phyloP scores from a whole-genome alignment of 805 yeast genomes.

The Alloascoidea hylecoeti region DNA sequence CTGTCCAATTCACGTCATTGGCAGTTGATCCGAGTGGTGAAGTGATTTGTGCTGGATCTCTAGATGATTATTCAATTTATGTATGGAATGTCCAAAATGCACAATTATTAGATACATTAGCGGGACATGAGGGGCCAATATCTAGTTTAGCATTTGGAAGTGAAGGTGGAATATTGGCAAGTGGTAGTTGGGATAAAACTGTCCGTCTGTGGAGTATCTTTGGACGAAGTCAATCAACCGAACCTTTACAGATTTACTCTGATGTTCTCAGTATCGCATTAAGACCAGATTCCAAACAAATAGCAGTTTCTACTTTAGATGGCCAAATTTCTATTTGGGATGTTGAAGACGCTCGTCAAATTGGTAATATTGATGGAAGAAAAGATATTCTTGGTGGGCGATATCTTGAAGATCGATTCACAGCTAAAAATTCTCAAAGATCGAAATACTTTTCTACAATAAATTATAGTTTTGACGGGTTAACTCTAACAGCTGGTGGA shows the following conservation, averaged over 20 bases:
- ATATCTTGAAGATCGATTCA: constrained; percentile 66
- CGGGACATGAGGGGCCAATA: constrained; percentile 95
- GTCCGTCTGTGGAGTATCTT: constrained; percentile 88
- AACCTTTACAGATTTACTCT: constrained; percentile 74
- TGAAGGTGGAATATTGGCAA: constrained; percentile 65
- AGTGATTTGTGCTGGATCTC: constrained; percentile 87
- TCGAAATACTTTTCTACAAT: constrained; percentile 75
- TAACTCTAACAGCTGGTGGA: constrained; percentile 83
- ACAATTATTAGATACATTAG: constrained; percentile 70
- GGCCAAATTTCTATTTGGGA: constrained; percentile 83
- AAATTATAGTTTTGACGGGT: constrained; percentile 81
- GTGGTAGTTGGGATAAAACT: constrained; percentile 95
- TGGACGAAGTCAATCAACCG: constrained; percentile 75
- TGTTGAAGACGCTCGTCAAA: constrained; percentile 66
- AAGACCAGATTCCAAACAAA: constrained; percentile 87
- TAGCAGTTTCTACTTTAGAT: constrained; percentile 79
- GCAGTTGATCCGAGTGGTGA: constrained; percentile 98
- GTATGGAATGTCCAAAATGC: constrained; percentile 98
- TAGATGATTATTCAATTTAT: constrained; percentile 79
- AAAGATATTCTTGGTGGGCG: constrained; percentile 84
- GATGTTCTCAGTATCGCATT: constrained; percentile 76
- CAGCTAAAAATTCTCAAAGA: constrained; percentile 67
- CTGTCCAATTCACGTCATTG: constrained; percentile 74
- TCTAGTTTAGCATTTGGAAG: constrained; percentile 76
- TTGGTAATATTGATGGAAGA: constrained; percentile 73